phyloP scores from a whole-genome alignment of 805 yeast genomes.

The Pichia paraexigua region DNA sequence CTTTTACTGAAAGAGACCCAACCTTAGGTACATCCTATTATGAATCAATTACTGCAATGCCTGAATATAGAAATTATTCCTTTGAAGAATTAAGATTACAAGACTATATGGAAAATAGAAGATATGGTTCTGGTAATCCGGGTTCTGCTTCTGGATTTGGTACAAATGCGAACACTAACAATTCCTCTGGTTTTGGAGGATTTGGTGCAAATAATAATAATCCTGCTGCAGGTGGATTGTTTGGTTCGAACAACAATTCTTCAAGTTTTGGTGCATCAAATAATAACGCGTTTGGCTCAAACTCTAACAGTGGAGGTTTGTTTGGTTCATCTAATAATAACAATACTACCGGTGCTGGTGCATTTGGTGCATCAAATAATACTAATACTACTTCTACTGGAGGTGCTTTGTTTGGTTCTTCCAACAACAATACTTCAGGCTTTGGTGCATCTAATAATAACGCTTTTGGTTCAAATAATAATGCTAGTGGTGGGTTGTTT shows the following conservation, averaged over 20 bases:
- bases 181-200: constrained; percentile 25
- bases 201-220: constrained; percentile 13
- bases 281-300: constrained; percentile 27
- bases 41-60: constrained; percentile 81
- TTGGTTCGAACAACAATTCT: constrained; percentile 15
- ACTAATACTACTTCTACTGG: not conserved
- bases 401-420: constrained; percentile 7
- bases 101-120: constrained; percentile 74
- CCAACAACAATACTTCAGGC: not conserved
- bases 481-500: constrained; percentile 2
- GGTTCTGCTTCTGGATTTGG: constrained; percentile 21
- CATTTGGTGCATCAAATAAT: constrained; percentile 2
- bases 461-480: constrained; percentile 11
- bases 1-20: constrained; percentile 64
- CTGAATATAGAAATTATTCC: constrained; percentile 75
- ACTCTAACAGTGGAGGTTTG: constrained; percentile 13
- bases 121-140: constrained; percentile 38
- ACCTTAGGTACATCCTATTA: constrained; percentile 49
- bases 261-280: constrained; percentile 25
- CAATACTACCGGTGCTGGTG: constrained; percentile 5
- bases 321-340: constrained; percentile 17
- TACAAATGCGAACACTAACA: constrained; percentile 6
- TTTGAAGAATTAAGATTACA: constrained; percentile 83
- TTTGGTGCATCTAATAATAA: constrained; percentile 3
- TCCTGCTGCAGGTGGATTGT: constrained; percentile 10